These are phyloP conservation scores for Cryptosporidium parvum DNA, from an alignment of 169 alveolate genomes.

Conservation along the genomic window DNA sequence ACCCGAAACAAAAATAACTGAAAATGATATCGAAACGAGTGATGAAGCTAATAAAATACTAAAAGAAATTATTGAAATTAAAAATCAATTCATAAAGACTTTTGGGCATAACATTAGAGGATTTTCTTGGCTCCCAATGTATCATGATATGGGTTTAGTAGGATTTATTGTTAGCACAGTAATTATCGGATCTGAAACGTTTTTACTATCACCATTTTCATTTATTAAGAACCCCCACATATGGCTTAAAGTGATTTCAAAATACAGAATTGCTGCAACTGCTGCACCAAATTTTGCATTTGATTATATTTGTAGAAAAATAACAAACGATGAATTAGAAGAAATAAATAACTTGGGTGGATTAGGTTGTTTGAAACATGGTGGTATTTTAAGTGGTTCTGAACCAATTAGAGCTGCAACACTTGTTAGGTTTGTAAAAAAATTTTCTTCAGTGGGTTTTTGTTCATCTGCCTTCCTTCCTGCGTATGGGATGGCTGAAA, in stretches of 20 bases:
- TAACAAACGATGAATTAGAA: conserved; percentile 20
- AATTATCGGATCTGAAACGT: conserved; percentile 72
- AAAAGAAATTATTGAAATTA: conserved; percentile 31
- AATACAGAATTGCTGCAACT: conserved; percentile 58
- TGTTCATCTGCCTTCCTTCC: conserved; percentile 77
- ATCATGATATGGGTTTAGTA: conserved; percentile 84
- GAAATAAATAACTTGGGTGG: conserved; percentile 53
- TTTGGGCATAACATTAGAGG: conserved; percentile 78
- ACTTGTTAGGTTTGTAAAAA: conserved; percentile 64
- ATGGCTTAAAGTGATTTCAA: conserved; percentile 73
- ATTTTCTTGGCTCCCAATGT: conserved; percentile 83
- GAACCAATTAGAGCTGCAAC: conserved; percentile 77
- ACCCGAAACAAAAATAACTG: neutral
- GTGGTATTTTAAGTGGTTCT: conserved; percentile 77
- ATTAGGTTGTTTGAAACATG: conserved; percentile 37
- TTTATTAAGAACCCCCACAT: conserved; percentile 72
- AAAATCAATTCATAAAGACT: conserved; percentile 17
- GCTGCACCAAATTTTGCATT: conserved; percentile 80
- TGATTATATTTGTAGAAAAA: conserved; percentile 64
- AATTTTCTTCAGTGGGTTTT: conserved; percentile 76
- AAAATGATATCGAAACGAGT: conserved; percentile 13
- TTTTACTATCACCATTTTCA: conserved; percentile 76
- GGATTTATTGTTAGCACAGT: conserved; percentile 77
- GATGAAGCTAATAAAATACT: neutral
- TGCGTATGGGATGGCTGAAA: conserved; percentile 82